Evolutionary conservation across 352 stramenopile species (phyloP).

Genomic region (Phytophthora capsici): DNA sequence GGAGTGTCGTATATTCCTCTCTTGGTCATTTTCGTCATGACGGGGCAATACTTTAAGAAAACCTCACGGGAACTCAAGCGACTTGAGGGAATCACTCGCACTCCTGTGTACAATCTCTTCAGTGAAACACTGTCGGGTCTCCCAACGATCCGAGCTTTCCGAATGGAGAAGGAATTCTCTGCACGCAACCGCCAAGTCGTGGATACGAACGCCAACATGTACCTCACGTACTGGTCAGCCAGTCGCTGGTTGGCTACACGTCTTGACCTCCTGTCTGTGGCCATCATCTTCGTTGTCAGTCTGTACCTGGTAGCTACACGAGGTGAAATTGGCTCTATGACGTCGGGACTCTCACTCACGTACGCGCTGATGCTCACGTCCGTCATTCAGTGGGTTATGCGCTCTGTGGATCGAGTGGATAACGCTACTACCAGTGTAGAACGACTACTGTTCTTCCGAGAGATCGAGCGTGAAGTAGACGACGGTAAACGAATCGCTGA

Average conservation of each 20-base stretch:
- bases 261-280: slow-evolving; percentile 80
- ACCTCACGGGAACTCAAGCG: slow-evolving; percentile 89
- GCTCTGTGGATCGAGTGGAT: slow-evolving; percentile 32
- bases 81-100: slow-evolving; percentile 85
- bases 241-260: slow-evolving; percentile 95
- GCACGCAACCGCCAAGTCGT: slow-evolving; percentile 49
- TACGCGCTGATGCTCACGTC: slow-evolving; percentile 56
- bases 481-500: slow-evolving; percentile 1
- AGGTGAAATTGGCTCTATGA: slow-evolving; percentile 34
- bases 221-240: slow-evolving; percentile 57
- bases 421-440: slow-evolving; percentile 55
- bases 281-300: slow-evolving; percentile 88
- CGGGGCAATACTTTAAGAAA: slow-evolving; percentile 88
- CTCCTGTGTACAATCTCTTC: slow-evolving; percentile 94
- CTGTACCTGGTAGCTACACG: slow-evolving; percentile 83
- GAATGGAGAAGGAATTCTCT: slow-evolving; percentile 43
- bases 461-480: slow-evolving; percentile 24
- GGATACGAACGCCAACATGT: slow-evolving; percentile 50
- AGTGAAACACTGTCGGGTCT: slow-evolving; percentile 93
- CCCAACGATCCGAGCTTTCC: slow-evolving; percentile 85
- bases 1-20: slow-evolving; percentile 62
- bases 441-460: slow-evolving; percentile 42
- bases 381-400: slow-evolving; percentile 47
- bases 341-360: slow-evolving; percentile 45
- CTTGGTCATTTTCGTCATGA: slow-evolving; percentile 54